Base-by-base conservation (phyloP, 2,329 filamentous ascomycete genomes). In the Fusarium burgessii region DNA sequence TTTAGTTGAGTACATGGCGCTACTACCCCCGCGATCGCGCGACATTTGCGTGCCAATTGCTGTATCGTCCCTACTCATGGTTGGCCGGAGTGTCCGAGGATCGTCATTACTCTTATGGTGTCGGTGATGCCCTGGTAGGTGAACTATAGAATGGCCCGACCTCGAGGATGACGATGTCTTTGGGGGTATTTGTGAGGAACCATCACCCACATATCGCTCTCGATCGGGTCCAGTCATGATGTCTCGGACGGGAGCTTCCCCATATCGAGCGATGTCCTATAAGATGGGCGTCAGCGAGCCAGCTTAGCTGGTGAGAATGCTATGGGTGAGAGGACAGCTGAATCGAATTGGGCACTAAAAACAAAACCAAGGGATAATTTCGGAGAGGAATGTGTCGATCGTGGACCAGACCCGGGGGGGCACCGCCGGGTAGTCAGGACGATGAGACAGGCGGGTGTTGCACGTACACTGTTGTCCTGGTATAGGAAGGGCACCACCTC, bases 401-500 rank as follows among this genome's bases (percentile, higher is more conserved):
- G 41, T 52, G 51, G 49, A 55, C 58, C 49, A 69, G 58, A 55
- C 55, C 55, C 40, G 57, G 61, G 46, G 51, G 61, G 49, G 36
- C 27, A 46, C 35, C 20, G 38, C 52, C 59, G 62, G 58, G 64
- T 61, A 66, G 58, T 57, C 50, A 57, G 46, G 58, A 58, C 43
- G 59, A 69, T 73, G 66, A 74, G 68, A 73, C 72, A 77, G 67
- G 70, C 61, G 70, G 54, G 68, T 68, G 62, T 62, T 62, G 59
- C 69, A 87, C 90, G 84, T 80, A 93, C 91, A 84, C 93, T 79
- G 63, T 82, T 82, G 65, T 96, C 93, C 81, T 98, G 96, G 79
- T 96, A 98, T 68, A 97, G 87, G 87, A 97, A 99, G n/a, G 96
- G 96, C 41, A 97, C 96, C 62, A 99, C 94, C 81, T 98, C 95